Evolutionary conservation across 148 eudicot genomes (phyloP).

Genomic region (Arctostaphylos glauca): DNA sequence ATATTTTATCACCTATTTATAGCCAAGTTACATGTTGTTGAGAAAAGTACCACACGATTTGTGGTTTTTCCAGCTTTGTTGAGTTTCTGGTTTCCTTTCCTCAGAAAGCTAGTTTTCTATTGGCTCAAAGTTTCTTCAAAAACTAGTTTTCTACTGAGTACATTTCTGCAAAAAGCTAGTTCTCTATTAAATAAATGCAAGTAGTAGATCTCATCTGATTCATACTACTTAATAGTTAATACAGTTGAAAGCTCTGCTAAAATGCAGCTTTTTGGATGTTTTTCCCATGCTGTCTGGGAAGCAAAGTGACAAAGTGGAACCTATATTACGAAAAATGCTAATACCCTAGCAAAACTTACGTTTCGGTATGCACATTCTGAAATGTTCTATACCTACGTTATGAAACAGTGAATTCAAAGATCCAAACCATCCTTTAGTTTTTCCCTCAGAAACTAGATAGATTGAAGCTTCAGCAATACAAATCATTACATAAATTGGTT

Average conservation of each 20-base stretch:
- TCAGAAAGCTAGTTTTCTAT: not conserved
- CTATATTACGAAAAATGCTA: not conserved
- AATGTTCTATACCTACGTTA: too few species aligned
- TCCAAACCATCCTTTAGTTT: too few species aligned
- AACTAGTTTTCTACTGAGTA: not conserved
- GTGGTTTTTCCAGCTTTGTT: too few species aligned
- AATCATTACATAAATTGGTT: too few species aligned
- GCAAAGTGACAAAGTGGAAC: not conserved
- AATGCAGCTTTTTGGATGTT: not conserved
- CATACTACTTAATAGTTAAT: not conserved
- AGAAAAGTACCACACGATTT: not conserved
- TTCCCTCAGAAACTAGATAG: too few species aligned
- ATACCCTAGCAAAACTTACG: too few species aligned
- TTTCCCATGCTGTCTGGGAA: not conserved
- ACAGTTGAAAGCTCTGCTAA: not conserved
- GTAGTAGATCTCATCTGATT: not conserved
- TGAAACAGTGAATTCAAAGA: too few species aligned
- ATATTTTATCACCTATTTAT: conserved; percentile 6
- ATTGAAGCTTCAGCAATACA: too few species aligned
- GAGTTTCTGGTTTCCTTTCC: not conserved
- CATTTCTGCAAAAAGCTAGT: not conserved
- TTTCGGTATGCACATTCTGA: too few species aligned
- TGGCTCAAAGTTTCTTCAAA: not conserved
- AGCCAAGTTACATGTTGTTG: not conserved
- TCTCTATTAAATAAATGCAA: not conserved